Conservation (phyloP, 192 early-diverging fungal genomes). For the Coemansia sp. region DNA sequence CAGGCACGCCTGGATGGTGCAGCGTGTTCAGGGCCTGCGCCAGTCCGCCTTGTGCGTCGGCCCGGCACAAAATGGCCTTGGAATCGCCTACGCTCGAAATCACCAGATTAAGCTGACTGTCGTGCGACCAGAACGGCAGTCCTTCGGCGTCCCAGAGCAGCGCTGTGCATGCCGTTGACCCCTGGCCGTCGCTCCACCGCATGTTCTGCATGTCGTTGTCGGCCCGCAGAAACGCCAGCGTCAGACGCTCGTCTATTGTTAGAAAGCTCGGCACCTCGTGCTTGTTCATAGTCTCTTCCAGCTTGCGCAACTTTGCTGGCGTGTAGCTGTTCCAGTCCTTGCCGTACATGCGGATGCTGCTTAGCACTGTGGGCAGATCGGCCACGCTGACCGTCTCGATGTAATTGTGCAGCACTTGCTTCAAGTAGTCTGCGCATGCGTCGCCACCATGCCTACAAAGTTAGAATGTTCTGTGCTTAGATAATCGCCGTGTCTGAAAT, state of each 20-base stretch:
- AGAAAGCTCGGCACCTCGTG: slow-evolving; percentile 44
- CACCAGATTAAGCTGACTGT: slow-evolving; percentile 59
- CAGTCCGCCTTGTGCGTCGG: slow-evolving; percentile 60
- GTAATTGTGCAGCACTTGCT: slow-evolving; percentile 32
- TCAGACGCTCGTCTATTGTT: slow-evolving; percentile 68
- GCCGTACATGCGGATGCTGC: slow-evolving; percentile 38
- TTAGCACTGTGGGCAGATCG: slow-evolving; percentile 24
- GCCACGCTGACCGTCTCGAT: slow-evolving; percentile 33
- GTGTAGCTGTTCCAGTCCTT: slow-evolving; percentile 48
- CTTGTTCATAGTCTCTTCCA: slow-evolving; percentile 33
- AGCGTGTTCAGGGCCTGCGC: slow-evolving; percentile 60
- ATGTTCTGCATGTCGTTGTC: slow-evolving; percentile 56
- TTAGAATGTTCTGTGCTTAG: not conserved
- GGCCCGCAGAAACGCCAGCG: slow-evolving; percentile 62
- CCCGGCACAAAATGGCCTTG: slow-evolving; percentile 49
- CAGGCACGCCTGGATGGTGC: slow-evolving; percentile 65
- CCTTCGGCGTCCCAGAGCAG: slow-evolving; percentile 64
- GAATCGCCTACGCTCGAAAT: slow-evolving; percentile 74
- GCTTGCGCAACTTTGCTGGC: slow-evolving; percentile 22
- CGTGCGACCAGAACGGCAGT: slow-evolving; percentile 65
- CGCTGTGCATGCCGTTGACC: slow-evolving; percentile 68
- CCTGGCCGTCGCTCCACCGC: slow-evolving; percentile 57
- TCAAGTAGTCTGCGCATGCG: slow-evolving; percentile 45
- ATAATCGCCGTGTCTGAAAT: slow-evolving; percentile 5
- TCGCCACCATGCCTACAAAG: slow-evolving; percentile 49